These are phyloP conservation scores for Combretum micranthum DNA, from an alignment of 345 rosid species.

Conservation along the genomic window DNA sequence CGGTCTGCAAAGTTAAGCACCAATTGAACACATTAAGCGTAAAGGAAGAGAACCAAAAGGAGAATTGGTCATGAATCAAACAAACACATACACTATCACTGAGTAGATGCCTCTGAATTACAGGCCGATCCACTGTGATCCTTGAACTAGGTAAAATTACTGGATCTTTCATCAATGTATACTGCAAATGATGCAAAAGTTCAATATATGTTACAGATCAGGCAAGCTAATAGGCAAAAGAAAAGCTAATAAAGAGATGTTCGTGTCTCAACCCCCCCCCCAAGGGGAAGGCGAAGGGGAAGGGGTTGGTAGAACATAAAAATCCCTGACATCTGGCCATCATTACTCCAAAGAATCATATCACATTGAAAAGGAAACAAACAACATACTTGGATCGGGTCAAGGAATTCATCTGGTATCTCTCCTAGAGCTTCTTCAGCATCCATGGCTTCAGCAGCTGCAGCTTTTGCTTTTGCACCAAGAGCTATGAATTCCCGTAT, in stretches of 20 bases:
- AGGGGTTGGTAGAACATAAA: too few species aligned
- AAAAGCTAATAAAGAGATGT: too few species aligned
- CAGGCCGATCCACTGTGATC: conserved; percentile 79
- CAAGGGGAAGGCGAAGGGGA: too few species aligned
- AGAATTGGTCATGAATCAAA: background rate
- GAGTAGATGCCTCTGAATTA: conserved; percentile 97
- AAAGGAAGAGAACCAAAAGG: background rate
- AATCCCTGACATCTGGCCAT: background rate
- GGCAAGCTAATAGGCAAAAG: too few species aligned
- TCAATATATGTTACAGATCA: background rate
- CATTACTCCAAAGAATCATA: background rate
- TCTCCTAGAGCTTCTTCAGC: conserved; percentile 94
- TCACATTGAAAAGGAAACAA: conserved; percentile 2
- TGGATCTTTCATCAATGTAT: conserved; percentile 95
- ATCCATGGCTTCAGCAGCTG: conserved; percentile 95
- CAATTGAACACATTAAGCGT: background rate
- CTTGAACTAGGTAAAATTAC: conserved; percentile 92
- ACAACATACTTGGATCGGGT: conserved; percentile 71
- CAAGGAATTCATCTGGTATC: conserved; percentile 97
- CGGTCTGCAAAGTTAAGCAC: conserved; percentile 48
- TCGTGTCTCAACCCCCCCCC: too few species aligned
- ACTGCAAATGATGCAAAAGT: conserved; percentile 33
- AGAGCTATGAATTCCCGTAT: conserved; percentile 70
- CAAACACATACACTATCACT: conserved; percentile 55
- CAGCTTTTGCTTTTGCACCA: conserved; percentile 75